Percentiles rank a stretch among this genome's conserved stretches.
phyloP scores from a whole-genome alignment of 2,329 filamentous ascomycete species.

The Sphaerostilbella broomeana region DNA sequence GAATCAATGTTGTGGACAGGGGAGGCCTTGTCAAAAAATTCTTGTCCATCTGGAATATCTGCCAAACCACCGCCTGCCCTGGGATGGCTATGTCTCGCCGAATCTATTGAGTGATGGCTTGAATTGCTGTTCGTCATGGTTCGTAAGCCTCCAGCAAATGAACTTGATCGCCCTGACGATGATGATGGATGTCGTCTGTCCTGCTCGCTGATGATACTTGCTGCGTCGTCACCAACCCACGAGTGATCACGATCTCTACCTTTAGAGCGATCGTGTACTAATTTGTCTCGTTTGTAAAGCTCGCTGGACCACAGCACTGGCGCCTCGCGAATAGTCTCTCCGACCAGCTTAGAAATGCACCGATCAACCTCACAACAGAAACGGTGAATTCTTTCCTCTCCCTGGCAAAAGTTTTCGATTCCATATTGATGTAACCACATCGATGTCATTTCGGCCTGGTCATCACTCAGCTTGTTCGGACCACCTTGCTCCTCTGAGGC shows the following conservation, averaged over 20 bases:
- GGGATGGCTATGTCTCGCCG: conserved; percentile 56
- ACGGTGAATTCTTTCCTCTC: conserved; percentile 89
- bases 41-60: conserved; percentile 62
- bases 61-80: conserved; percentile 51
- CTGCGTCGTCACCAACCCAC: conserved; percentile 43
- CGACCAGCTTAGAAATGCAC: conserved; percentile 78
- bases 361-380: conserved; percentile 87
- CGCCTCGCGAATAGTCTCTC: conserved; percentile 74
- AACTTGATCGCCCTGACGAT: conserved; percentile 40
- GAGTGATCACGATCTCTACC: conserved; percentile 40
- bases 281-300: conserved; percentile 72
- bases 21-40: conserved; percentile 63
- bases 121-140: conserved; percentile 40
- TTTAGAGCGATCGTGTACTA: conserved; percentile 45
- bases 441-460: conserved; percentile 78
- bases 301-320: conserved; percentile 91
- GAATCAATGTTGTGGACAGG: conserved; percentile 68
- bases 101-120: conserved; percentile 65
- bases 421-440: conserved; percentile 76
- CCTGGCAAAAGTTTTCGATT: conserved; percentile 89
- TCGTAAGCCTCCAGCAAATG: conserved; percentile 51
- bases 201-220: conserved; percentile 49
- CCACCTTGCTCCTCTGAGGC: conserved; percentile 79
- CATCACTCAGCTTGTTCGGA: conserved; percentile 91
- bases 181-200: conserved; percentile 41